Conservation (phyloP, 805 yeast genomes). For the Myxozyma geophila region DNA sequence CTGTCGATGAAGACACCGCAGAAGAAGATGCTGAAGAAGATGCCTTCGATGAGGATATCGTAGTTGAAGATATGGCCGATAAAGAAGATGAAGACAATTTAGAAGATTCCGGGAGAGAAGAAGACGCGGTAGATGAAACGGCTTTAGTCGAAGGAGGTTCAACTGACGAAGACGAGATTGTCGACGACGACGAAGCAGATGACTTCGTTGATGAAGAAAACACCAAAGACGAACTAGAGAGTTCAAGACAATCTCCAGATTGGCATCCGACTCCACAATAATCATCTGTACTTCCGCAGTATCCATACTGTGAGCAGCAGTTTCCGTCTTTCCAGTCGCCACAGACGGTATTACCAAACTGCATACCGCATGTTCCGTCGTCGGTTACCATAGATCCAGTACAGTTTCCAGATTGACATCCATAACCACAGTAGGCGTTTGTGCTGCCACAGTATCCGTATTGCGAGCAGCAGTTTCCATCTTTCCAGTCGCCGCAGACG, state of each 20-base stretch:
- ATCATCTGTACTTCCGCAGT: slow-evolving; percentile 23
- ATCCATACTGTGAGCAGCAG: slow-evolving; percentile 31
- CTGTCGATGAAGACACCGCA: background rate
- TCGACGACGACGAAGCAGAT: background rate
- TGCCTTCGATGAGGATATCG: background rate
- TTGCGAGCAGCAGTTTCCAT: slow-evolving; percentile 29
- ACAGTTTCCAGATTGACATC: slow-evolving; percentile 22
- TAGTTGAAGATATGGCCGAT: background rate
- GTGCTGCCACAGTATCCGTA: slow-evolving; percentile 27
- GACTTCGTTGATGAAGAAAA: background rate
- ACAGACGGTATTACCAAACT: slow-evolving; percentile 14
- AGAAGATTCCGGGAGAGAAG: background rate
- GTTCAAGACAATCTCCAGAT: slow-evolving; percentile 3
- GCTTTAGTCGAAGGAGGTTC: background rate
- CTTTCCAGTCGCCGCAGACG: slow-evolving; percentile 16
- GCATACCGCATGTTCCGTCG: slow-evolving; percentile 31
- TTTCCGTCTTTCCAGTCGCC: slow-evolving; percentile 21
- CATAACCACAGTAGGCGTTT: slow-evolving; percentile 14
- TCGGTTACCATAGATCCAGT: slow-evolving; percentile 7
- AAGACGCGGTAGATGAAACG: background rate
- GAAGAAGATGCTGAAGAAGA: background rate
- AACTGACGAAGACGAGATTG: background rate
- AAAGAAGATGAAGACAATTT: background rate
- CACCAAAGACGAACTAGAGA: background rate
- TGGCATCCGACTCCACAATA: slow-evolving; percentile 20